Evolutionary conservation across 331 rosid species (phyloP).

Genomic region (Cydonia oblonga): DNA sequence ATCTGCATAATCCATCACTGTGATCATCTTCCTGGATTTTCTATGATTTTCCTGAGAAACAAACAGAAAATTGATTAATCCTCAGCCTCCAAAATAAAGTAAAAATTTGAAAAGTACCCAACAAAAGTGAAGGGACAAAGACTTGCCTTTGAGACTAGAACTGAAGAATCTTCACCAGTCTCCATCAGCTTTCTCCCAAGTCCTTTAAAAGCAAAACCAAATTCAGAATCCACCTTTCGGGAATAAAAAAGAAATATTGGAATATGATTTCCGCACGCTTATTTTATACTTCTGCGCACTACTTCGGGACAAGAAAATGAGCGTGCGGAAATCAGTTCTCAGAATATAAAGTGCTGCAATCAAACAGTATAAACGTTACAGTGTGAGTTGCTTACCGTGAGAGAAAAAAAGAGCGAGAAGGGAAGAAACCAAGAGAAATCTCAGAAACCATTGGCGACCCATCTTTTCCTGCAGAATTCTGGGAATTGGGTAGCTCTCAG

Average conservation of each 20-base stretch:
- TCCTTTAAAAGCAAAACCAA: conserved; percentile 25
- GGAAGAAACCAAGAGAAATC: conserved; percentile 29
- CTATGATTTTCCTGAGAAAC: conserved; percentile 22
- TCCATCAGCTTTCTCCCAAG: conserved; percentile 28
- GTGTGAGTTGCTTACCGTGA: conserved; percentile 3
- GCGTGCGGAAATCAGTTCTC: background rate
- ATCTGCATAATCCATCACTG: conserved; percentile 47
- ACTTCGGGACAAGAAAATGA: background rate
- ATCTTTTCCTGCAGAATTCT: conserved; percentile 16
- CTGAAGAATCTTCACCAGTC: conserved; percentile 7
- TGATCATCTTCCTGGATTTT: conserved; percentile 14
- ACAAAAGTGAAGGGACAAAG: background rate
- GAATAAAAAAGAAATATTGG: background rate
- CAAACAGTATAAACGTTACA: background rate
- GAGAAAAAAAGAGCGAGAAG: conserved; percentile 39
- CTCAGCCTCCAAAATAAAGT: background rate
- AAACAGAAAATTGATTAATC: background rate
- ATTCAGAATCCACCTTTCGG: background rate
- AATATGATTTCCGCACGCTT: background rate
- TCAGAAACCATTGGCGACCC: conserved; percentile 38
- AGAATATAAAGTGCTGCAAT: background rate
- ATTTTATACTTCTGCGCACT: background rate
- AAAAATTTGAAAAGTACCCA: background rate
- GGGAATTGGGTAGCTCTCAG: conserved; percentile 20
- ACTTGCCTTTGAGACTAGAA: conserved; percentile 8